These are phyloP conservation scores for Diddensiella santjacobensis DNA, from an alignment of 805 yeast species.

Conservation along the genomic window DNA sequence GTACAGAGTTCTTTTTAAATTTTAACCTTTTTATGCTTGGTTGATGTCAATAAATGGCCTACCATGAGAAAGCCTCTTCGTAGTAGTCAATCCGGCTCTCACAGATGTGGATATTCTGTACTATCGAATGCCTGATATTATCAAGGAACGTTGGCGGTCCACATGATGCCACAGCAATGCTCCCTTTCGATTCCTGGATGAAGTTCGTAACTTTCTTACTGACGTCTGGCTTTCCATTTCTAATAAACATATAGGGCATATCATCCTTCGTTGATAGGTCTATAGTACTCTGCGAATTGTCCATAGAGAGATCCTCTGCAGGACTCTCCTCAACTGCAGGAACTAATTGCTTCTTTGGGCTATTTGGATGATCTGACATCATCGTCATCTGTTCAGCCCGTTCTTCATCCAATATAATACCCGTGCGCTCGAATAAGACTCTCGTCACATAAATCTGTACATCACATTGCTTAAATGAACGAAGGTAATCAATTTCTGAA, in stretches of 20 bases:
- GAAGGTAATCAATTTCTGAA: constrained; percentile 34
- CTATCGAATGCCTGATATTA: constrained; percentile 44
- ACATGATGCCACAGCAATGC: constrained; percentile 51
- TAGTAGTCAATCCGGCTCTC: constrained; percentile 30
- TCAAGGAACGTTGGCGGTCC: constrained; percentile 60
- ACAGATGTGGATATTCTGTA: constrained; percentile 7
- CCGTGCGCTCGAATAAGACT: constrained; percentile 2
- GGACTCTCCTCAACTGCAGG: neutral
- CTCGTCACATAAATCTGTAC: constrained; percentile 19
- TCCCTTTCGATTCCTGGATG: constrained; percentile 28
- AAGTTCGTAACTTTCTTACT: constrained; percentile 11
- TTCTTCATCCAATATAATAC: constrained; percentile 2
- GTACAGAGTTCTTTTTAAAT: too few species aligned
- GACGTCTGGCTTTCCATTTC: constrained; percentile 13
- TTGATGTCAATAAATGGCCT: constrained; percentile 4
- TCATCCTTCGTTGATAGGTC: neutral
- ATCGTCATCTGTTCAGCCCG: neutral
- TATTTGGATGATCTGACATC: neutral
- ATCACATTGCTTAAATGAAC: constrained; percentile 29
- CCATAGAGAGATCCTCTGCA: neutral
- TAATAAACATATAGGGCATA: neutral
- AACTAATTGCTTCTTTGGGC: neutral
- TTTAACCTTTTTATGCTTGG: too few species aligned
- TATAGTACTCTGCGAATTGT: neutral
- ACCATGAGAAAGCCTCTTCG: constrained; percentile 38